Percentiles rank a stretch among this genome's conserved stretches.
Evolutionary conservation across 148 eudicot species (phyloP).

Genomic region (Euryodendron excelsum): DNA sequence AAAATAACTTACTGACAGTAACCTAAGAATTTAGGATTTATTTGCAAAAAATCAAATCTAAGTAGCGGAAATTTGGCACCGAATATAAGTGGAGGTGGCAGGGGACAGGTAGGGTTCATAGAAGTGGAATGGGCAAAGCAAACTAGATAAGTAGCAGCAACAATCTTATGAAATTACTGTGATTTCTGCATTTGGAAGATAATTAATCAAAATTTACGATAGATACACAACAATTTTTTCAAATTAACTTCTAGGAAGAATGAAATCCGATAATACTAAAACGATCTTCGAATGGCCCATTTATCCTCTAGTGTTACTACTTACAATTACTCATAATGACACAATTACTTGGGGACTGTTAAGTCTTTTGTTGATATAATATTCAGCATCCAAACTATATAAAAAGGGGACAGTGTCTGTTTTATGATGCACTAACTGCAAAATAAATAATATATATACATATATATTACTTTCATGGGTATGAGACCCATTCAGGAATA

Average conservation of each 20-base stretch:
- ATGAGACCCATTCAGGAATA: neutral
- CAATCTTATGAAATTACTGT: neutral
- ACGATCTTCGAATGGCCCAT: conserved; percentile 1
- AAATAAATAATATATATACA: too few species aligned
- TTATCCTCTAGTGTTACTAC: neutral
- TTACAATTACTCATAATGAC: neutral
- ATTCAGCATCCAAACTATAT: neutral
- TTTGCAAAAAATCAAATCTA: neutral
- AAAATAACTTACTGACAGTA: neutral
- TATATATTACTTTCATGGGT: conserved; percentile 5
- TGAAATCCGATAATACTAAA: too few species aligned
- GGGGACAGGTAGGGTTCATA: neutral
- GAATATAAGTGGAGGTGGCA: neutral
- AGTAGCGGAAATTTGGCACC: neutral
- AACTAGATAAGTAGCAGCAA: neutral
- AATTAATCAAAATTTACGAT: neutral
- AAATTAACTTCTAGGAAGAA: neutral
- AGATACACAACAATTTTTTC: neutral
- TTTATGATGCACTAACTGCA: neutral
- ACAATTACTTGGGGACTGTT: neutral
- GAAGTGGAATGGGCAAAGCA: neutral
- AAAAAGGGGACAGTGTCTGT: neutral
- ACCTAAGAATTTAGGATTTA: too few species aligned
- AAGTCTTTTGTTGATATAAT: neutral
- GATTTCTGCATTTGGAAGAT: conserved; percentile 5